Base-by-base conservation (phyloP, 2,329 filamentous ascomycete genomes). In the Aureobasidium sp. region DNA sequence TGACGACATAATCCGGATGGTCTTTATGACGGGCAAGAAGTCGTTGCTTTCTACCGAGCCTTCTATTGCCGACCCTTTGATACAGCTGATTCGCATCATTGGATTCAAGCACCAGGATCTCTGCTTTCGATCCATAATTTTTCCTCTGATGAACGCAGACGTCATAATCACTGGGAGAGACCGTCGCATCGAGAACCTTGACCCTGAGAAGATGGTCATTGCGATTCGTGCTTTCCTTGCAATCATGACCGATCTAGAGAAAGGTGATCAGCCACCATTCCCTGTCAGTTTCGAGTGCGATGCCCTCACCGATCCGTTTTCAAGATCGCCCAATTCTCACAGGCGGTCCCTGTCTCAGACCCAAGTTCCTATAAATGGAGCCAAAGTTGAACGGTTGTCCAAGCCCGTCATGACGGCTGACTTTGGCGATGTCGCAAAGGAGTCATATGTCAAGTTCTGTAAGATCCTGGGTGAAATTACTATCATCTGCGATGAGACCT, bases 151-250 rank as follows among this genome's bases (percentile, higher is more conserved):
- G 71, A 96, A 96, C 71, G 91, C 91, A 1, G 71, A 72, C 34
- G 39, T 64, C 15, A 64, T 66, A 29, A 59, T 64, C 20, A 84
- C 86, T 20, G 81, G 80, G 79, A 90, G 87, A 69, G 90, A 96
- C 48, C 77, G 94, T 46, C 91, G 86, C 70, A 89, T 97, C 32
- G 94, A 97, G 70, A 90, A 95, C 70, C 82, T 99, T 65, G 94
- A 99, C 65, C 94, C 95, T 0, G 95, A 99, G 71, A 88, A 90
- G 69, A 96, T 97, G 77, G 93, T 97, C n/a, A 89, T 99, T 68
- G 94, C 92, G 2, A 99, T 99, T 65, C 85, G 91, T 65, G 90
- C 94, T 3, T 99, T 97, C 72, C 80, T 99, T 32, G 90, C 89
- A 36, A 91, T 97, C 67, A 93, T 99, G 85, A 84, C 89, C 0